Conservation (phyloP, 78 protist genomes). For the Isochrysis galbana region DNA sequence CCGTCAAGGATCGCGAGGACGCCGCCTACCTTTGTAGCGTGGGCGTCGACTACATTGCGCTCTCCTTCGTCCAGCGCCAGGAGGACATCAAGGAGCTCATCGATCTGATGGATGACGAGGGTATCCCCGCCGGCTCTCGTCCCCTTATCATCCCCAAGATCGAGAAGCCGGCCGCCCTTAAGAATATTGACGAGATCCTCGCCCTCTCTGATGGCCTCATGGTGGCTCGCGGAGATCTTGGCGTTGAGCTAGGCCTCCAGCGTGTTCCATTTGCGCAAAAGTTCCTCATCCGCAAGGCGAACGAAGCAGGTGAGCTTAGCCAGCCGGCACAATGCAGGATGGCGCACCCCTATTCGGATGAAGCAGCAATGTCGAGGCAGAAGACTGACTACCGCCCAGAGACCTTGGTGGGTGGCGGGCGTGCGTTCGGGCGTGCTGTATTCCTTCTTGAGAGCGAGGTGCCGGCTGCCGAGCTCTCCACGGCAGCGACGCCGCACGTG, state of each 20-base stretch:
- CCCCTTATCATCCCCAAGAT: slow-evolving; percentile 72
- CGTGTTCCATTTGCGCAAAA: slow-evolving; percentile 85
- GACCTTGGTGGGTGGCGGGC: too few species aligned
- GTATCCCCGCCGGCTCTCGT: background rate
- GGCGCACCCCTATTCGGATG: slow-evolving; percentile 95
- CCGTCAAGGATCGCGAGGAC: slow-evolving; percentile 39
- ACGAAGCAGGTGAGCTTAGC: slow-evolving; percentile 78
- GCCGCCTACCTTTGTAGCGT: background rate
- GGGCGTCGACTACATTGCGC: slow-evolving; percentile 47
- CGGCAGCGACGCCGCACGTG: background rate
- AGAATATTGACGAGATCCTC: slow-evolving; percentile 83
- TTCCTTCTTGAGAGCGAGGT: slow-evolving; percentile 40
- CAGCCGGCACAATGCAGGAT: too few species aligned
- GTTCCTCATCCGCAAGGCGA: slow-evolving; percentile 76
- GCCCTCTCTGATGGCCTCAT: slow-evolving; percentile 87
- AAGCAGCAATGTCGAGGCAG: slow-evolving; percentile 73
- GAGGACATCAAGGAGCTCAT: background rate
- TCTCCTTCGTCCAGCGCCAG: slow-evolving; percentile 35
- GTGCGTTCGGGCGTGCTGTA: too few species aligned
- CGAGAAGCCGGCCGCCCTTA: slow-evolving; percentile 85
- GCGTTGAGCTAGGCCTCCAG: slow-evolving; percentile 86
- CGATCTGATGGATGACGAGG: background rate
- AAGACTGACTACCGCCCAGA: background rate
- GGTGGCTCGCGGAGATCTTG: slow-evolving; percentile 97
- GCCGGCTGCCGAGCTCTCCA: slow-evolving; percentile 79